Percentiles rank a stretch among this genome's conserved stretches.
These are phyloP conservation scores for Microcyclosporella mali DNA, from an alignment of 2,329 filamentous ascomycete species.

Conservation along the genomic window DNA sequence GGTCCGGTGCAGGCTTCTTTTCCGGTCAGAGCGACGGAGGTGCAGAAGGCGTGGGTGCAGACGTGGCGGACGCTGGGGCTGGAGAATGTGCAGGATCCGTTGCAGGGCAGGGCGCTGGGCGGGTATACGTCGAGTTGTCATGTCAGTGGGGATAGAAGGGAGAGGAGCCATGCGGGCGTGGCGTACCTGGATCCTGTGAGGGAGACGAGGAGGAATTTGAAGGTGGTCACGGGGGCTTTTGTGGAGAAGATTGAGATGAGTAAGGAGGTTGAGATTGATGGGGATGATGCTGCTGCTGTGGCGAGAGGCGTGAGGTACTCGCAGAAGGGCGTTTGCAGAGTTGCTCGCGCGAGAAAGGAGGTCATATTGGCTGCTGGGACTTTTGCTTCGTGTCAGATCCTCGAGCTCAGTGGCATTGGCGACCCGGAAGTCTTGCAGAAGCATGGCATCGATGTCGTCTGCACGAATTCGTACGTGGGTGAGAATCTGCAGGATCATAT, in stretches of 20 bases:
- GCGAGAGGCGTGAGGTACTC: constrained; percentile 1
- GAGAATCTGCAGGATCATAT: constrained; percentile 14
- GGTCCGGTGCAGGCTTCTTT: constrained; percentile 32
- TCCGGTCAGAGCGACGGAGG: constrained; percentile 14
- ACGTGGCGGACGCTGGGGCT: constrained; percentile 9
- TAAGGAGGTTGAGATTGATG: constrained; percentile 18
- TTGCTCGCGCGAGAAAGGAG: constrained; percentile 15
- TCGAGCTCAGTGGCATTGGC: constrained; percentile 58
- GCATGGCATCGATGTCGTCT: constrained; percentile 24
- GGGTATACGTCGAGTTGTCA: constrained; percentile 8
- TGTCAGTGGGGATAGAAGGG: constrained; percentile 7
- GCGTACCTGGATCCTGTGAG: constrained; percentile 23
- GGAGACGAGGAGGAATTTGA: constrained; percentile 21
- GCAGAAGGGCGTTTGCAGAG: neutral
- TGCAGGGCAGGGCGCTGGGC: constrained; percentile 7
- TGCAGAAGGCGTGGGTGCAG: constrained; percentile 13
- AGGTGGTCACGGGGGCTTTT: constrained; percentile 36
- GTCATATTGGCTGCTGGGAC: constrained; percentile 52
- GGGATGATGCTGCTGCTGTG: neutral
- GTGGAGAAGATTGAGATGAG: constrained; percentile 39
- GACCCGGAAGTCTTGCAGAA: constrained; percentile 3
- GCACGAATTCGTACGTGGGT: constrained; percentile 20
- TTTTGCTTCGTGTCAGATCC: constrained; percentile 50
- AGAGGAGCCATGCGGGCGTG: constrained; percentile 20
- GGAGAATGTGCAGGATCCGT: neutral